Base-by-base conservation (phyloP, 225 moss, liverwort and hornwort species). In the Thuidium tamariscinum region DNA sequence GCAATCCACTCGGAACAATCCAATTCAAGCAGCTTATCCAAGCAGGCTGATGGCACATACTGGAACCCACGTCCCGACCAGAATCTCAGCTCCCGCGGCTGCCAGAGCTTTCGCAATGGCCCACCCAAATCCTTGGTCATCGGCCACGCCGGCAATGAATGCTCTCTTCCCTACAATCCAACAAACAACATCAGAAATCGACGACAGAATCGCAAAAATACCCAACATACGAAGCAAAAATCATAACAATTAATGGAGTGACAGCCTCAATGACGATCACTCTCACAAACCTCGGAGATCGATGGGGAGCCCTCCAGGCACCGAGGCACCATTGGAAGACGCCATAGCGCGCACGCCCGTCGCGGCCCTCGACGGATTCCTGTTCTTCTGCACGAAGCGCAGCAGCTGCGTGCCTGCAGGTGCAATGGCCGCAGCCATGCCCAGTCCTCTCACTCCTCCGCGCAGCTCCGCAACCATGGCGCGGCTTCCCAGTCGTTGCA, bases 221-320 rank as follows among this genome's bases (percentile, higher is more conserved):
- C 72, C 5, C 17, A 46, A 46, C 6, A 46, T 18, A 46, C 30
- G 30, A 72, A 30, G 29, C 2, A 10, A 44, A 71, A 71, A 29
- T 14, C 44, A 44, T 10, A 5, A 10, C 3, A 46, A 46, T 30
- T n/a, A n/a, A n/a, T n/a, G n/a, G n/a, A n/a, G n/a, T n/a, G n/a
- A n/a, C n/a, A 10, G 30, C n/a, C n/a, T n/a, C n/a, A 72, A 72
- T 17, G 18, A 72, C 71, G 42, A 52, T 13, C 77, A 56, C 29
- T 62, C 8, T 21, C 85, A 56, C 82, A 36, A 9, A 92, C 92
- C 92, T 89, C 92, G 90, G 8, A 90, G 90, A 87, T 92, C 92
- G 59, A 90, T 92, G 49, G 92, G 87, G 44, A 92, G 92, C 4
- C 92, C 92, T 8, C 83, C 34, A 9, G 90, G 90, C 42, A 68